These are phyloP conservation scores for Trypanosoma cruzi DNA, from an alignment of 208 protist genomes.

Conservation along the genomic window DNA sequence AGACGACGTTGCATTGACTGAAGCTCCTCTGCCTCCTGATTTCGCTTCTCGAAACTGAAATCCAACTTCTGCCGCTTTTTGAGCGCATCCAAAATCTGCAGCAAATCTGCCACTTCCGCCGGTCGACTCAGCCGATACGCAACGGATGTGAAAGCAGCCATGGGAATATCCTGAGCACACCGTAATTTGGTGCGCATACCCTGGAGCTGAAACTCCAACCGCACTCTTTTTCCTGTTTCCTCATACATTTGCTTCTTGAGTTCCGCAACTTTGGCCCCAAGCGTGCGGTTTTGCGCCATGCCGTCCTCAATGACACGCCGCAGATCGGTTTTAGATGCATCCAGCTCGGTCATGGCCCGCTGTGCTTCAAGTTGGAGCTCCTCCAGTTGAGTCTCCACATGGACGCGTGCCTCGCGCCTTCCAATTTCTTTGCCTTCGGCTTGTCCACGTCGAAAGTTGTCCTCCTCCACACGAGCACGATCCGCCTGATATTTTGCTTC, in stretches of 20 bases:
- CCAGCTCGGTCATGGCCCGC: slow-evolving; percentile 47
- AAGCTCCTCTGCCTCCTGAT: slow-evolving; percentile 18
- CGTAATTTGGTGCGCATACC: slow-evolving; percentile 33
- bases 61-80: slow-evolving; percentile 18
- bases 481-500: slow-evolving; percentile 57
- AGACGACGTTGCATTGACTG: slow-evolving; percentile 33
- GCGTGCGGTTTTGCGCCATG: slow-evolving; percentile 39
- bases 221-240: slow-evolving; percentile 23
- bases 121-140: slow-evolving; percentile 21
- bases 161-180: slow-evolving; percentile 24
- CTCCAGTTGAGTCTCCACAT: slow-evolving; percentile 45
- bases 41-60: slow-evolving; percentile 31
- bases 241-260: slow-evolving; percentile 34
- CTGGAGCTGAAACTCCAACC: slow-evolving; percentile 15
- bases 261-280: slow-evolving; percentile 29
- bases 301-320: slow-evolving; percentile 52
- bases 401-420: slow-evolving; percentile 35
- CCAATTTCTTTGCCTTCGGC: slow-evolving; percentile 56
- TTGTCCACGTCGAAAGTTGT: slow-evolving; percentile 57
- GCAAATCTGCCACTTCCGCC: slow-evolving; percentile 8
- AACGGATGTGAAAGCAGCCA: slow-evolving; percentile 17
- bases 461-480: slow-evolving; percentile 48
- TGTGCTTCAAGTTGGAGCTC: slow-evolving; percentile 64
- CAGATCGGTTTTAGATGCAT: slow-evolving; percentile 54
- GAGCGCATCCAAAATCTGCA: slow-evolving; percentile 23